Conservation (phyloP, 1,284 basidiomycete species). For the Cerioporus squamosus region DNA sequence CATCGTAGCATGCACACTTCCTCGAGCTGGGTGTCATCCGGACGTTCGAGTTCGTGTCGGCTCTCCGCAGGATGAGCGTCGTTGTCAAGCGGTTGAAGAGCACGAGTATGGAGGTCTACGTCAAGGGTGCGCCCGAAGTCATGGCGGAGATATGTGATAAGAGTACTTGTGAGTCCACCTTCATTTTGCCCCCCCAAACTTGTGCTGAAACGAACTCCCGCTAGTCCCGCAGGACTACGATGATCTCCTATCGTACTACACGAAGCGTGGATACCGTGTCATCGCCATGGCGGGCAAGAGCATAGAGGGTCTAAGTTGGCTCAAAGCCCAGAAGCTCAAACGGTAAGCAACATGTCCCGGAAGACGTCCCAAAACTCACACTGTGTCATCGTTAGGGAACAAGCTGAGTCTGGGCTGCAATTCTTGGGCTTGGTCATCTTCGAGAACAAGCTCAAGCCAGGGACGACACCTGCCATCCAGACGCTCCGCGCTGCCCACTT, state of each 20-base stretch:
- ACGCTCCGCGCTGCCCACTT: conserved; percentile 90
- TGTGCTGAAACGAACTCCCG: too few species aligned
- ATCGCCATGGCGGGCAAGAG: conserved; percentile 98
- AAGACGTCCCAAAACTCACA: too few species aligned
- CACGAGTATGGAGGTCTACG: conserved; percentile 95
- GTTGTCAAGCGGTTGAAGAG: conserved; percentile 96
- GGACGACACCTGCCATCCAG: conserved; percentile 91
- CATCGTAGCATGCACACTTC: conserved; percentile 87
- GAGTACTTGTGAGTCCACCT: conserved; percentile 72
- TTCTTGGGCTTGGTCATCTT: conserved; percentile 98
- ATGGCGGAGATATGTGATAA: conserved; percentile 95
- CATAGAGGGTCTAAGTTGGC: conserved; percentile 93
- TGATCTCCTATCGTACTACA: conserved; percentile 96
- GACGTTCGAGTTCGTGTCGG: conserved; percentile 96
- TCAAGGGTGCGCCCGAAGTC: conserved; percentile 98
- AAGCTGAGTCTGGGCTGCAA: conserved; percentile 89
- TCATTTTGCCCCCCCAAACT: too few species aligned
- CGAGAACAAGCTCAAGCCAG: conserved; percentile 97
- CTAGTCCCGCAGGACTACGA: conserved; percentile 96
- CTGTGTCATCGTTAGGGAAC: conserved; percentile 62
- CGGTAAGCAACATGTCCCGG: conserved; percentile 52
- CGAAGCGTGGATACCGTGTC: conserved; percentile 95
- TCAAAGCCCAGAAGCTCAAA: conserved; percentile 97
- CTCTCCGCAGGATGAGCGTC: conserved; percentile 95
- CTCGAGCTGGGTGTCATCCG: conserved; percentile 96